Conservation (phyloP, 108 stramenopile genomes). For the Pseudonitzschia multiseries region DNA sequence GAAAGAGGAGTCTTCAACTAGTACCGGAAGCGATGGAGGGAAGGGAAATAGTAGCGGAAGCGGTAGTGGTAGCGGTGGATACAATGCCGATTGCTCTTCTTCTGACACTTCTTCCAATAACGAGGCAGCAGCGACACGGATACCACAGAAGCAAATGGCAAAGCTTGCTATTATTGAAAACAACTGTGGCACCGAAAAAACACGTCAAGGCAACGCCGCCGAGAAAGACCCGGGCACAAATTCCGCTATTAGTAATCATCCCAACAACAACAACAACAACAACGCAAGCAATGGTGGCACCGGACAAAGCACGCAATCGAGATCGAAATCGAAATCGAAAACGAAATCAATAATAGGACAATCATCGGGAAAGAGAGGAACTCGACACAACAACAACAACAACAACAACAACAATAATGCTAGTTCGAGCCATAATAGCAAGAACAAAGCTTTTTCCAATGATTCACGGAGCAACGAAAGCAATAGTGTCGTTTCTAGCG, state of each 20-base stretch:
- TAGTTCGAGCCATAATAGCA: background rate
- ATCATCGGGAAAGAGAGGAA: background rate
- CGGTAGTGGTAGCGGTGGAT: slow-evolving; percentile 36
- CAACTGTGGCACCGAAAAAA: background rate
- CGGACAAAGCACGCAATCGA: background rate
- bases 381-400: background rate
- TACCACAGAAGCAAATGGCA: slow-evolving; percentile 14
- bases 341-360: background rate
- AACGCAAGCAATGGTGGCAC: background rate
- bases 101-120: slow-evolving; percentile 33
- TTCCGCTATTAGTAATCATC: background rate
- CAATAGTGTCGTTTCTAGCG: background rate
- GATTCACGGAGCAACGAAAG: background rate
- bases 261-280: background rate
- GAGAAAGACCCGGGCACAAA: background rate
- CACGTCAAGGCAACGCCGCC: background rate
- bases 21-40: slow-evolving; percentile 22
- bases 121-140: background rate
- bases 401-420: background rate
- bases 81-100: slow-evolving; percentile 38
- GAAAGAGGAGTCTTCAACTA: slow-evolving; percentile 28
- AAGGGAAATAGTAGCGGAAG: slow-evolving; percentile 22
- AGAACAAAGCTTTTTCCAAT: background rate
- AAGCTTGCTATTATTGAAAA: background rate
- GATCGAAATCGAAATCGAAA: background rate